Conservation (phyloP, 2,329 filamentous ascomycete genomes). For the Orbilia oligospora region DNA sequence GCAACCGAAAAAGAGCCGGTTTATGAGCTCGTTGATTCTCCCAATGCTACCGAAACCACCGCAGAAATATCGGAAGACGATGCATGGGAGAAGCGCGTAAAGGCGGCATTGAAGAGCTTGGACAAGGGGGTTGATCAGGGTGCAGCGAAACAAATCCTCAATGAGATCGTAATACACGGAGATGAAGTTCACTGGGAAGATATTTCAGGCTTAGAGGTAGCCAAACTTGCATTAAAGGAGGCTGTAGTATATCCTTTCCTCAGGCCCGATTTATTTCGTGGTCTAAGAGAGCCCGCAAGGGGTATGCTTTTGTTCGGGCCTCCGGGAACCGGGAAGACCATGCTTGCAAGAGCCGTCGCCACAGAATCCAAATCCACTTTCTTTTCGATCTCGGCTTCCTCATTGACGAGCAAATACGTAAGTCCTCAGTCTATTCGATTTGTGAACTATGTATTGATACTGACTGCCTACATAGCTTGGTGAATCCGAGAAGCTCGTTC, state of each 20-base stretch:
- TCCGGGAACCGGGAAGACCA: constrained; percentile 98
- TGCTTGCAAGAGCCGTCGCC: constrained; percentile 93
- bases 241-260: constrained; percentile 97
- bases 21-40: constrained; percentile 65
- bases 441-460: not conserved
- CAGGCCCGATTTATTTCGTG: constrained; percentile 94
- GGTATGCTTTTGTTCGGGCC: constrained; percentile 98
- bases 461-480: constrained; percentile 73
- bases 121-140: constrained; percentile 84
- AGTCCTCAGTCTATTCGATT: constrained; percentile 6
- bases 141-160: constrained; percentile 91
- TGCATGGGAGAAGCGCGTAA: constrained; percentile 75
- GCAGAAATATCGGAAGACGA: constrained; percentile 65
- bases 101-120: constrained; percentile 79
- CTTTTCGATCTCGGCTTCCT: constrained; percentile 96
- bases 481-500: constrained; percentile 95
- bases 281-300: constrained; percentile 89
- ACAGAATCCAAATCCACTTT: constrained; percentile 96
- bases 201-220: constrained; percentile 88
- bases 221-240: constrained; percentile 92
- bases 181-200: constrained; percentile 97
- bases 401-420: constrained; percentile 89
- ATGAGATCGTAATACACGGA: constrained; percentile 93
- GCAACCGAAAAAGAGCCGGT: constrained; percentile 40
- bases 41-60: constrained; percentile 69